phyloP scores from a whole-genome alignment of 2,329 filamentous ascomycete species.

The Sporothrix brasiliensis region DNA sequence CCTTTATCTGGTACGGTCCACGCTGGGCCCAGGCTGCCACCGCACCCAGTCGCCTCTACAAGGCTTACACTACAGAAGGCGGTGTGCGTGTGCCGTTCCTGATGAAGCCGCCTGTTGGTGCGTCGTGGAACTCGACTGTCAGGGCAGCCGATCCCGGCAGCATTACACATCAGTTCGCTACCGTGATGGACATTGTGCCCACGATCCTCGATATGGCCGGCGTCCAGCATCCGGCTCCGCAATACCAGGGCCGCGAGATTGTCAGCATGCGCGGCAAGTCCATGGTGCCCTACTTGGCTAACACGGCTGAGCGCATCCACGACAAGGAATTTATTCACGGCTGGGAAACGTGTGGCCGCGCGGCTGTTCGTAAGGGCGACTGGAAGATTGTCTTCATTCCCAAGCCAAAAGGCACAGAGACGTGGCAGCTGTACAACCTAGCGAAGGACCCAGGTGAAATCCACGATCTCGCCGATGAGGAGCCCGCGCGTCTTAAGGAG shows the following conservation, averaged over 20 bases:
- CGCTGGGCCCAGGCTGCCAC: conserved; percentile 52
- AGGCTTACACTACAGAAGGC: conserved; percentile 50
- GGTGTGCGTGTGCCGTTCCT: conserved; percentile 58
- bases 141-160: background rate
- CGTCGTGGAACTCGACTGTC: conserved; percentile 29
- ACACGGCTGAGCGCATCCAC: conserved; percentile 39
- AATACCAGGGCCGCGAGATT: conserved; percentile 46
- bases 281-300: conserved; percentile 36
- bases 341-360: conserved; percentile 45
- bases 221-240: conserved; percentile 55
- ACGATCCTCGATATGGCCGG: conserved; percentile 54
- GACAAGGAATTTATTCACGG: conserved; percentile 45
- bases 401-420: conserved; percentile 51
- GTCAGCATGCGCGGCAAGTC: conserved; percentile 42
- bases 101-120: conserved; percentile 38
- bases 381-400: conserved; percentile 53
- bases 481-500: conserved; percentile 42
- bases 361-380: conserved; percentile 44
- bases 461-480: conserved; percentile 44
- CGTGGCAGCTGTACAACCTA: conserved; percentile 55
- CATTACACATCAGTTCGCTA: conserved; percentile 50
- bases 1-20: conserved; percentile 61
- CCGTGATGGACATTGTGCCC: conserved; percentile 56
- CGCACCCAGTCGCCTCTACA: conserved; percentile 40
- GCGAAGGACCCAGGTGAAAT: conserved; percentile 51